Evolutionary conservation across 2,329 filamentous ascomycete species (phyloP), one percentile per base, ranked within the genome.

Genomic region (Claviceps sp.): DNA sequence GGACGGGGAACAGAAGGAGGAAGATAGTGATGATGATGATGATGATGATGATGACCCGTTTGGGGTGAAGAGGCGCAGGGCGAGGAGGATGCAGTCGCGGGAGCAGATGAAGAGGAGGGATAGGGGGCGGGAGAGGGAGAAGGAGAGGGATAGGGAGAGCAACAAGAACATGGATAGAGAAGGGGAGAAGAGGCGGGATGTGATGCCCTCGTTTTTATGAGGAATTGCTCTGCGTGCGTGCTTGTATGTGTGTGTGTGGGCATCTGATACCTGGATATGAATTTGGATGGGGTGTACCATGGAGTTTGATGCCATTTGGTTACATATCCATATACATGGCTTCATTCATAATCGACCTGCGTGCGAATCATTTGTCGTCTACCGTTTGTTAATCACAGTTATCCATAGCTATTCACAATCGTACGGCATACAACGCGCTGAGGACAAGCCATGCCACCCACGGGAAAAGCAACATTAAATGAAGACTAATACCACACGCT

Each of bases 151-250:
- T 16, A 26, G 29, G 6, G 14, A 17, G 26, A 8, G 3, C n/a
- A 26, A 20, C 26, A 29, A 17, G 14, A 6, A 17, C 16, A 13
- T 14, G 20, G 16, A 16, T 13, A 17, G 16, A 38, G 20, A 14
- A 16, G 9, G n/a, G 17, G 47, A 29, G 22, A 7, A 22, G 54
- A 7, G 52, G 5, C 57, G 58, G n/a, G 62, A 66, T 43, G 59
- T 59, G n/a, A 69, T 70, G 53, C 67, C 67, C 5, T 63, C 64
- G 4, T 69, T 69, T 53, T 56, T 68, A 54, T 69, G 55, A 65
- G 39, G 17, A 9, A 1, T 34, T 34, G 3, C 29, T 34, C 29
- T 11, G 29, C 29, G 29, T 29, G 26, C 26, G 26, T n/a, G n/a
- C 7, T n/a, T n/a, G n/a, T n/a, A n/a, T n/a, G n/a, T n/a, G 9